Percentiles rank a stretch among this genome's conserved stretches.
phyloP scores from a whole-genome alignment of 179 eudicot species.

The Beta lomatogona region DNA sequence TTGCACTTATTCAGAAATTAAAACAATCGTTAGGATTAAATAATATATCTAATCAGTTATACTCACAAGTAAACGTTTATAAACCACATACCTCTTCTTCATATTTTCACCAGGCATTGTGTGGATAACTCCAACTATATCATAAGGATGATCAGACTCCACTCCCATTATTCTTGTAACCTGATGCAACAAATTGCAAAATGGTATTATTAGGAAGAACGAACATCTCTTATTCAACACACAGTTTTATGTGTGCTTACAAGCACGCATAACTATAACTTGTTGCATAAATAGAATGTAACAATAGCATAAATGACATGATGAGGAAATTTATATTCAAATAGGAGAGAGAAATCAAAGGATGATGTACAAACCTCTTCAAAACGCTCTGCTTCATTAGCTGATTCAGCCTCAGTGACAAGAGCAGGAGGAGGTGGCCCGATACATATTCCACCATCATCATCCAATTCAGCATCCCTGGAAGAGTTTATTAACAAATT shows the following conservation, averaged over 20 bases:
- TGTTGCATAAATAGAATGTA: not conserved
- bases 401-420: slow-evolving; percentile 78
- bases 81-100: slow-evolving; percentile 63
- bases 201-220: slow-evolving; percentile 7
- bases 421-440: slow-evolving; percentile 97
- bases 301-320: not conserved
- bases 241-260: not conserved
- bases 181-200: slow-evolving; percentile 39
- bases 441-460: slow-evolving; percentile 58
- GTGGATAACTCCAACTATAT: slow-evolving; percentile 74
- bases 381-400: slow-evolving; percentile 95
- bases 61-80: not conserved
- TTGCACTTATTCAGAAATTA: too few species aligned
- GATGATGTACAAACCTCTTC: slow-evolving; percentile 63
- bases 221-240: not conserved
- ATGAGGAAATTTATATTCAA: too few species aligned
- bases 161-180: slow-evolving; percentile 78
- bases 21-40: not conserved
- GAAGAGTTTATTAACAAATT: too few species aligned
- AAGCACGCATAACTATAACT: not conserved
- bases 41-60: not conserved
- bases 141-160: slow-evolving; percentile 74
- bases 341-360: not conserved
- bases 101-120: slow-evolving; percentile 76
- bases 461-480: slow-evolving; percentile 69